A percentile compares a stretch with the other conserved stretches of the same genome.
phyloP scores from a whole-genome alignment of 768 basidiomycete species.

The Pulveroboletus sp. region DNA sequence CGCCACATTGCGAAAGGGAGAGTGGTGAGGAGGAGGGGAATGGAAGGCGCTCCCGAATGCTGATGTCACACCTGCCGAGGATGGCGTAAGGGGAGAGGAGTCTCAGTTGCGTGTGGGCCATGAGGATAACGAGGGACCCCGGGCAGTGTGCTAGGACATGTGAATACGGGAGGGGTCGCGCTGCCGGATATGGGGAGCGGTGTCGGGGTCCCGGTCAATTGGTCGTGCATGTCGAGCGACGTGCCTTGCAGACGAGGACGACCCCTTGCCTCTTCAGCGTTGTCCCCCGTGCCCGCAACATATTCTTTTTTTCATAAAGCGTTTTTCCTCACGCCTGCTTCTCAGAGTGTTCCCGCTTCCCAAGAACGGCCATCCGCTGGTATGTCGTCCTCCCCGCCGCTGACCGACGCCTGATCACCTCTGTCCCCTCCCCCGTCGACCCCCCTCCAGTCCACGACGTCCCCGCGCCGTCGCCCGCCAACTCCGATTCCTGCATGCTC shows the following conservation, averaged over 20 bases:
- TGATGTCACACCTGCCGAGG: constrained; percentile 12
- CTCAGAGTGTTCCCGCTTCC: no score
- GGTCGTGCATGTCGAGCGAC: constrained; percentile 4
- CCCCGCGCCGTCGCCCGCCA: constrained; percentile 21
- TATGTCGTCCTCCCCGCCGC: not conserved
- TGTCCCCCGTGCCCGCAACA: not conserved
- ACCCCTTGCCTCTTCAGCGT: constrained; percentile 19
- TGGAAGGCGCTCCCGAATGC: constrained; percentile 18
- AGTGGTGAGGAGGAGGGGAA: not conserved
- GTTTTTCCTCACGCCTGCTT: constrained; percentile 1
- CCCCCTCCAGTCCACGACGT: constrained; percentile 37
- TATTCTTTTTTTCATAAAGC: constrained; percentile 7
- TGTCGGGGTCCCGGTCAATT: constrained; percentile 16
- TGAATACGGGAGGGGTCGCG: constrained; percentile 25
- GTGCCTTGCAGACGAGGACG: constrained; percentile 13
- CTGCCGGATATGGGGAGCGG: not conserved
- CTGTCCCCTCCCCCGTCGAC: constrained; percentile 32
- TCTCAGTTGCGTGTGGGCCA: constrained; percentile 13
- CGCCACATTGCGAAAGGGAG: not conserved
- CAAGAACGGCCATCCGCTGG: constrained; percentile 5
- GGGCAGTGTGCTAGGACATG: constrained; percentile 17
- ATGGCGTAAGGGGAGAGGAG: constrained; percentile 9
- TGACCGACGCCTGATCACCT: constrained; percentile 22
- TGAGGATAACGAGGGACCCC: constrained; percentile 24
- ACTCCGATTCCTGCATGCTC: constrained; percentile 14